phyloP scores from a whole-genome alignment of 176 grass and related monocot genomes.

The Tillandsia fasciculata region DNA sequence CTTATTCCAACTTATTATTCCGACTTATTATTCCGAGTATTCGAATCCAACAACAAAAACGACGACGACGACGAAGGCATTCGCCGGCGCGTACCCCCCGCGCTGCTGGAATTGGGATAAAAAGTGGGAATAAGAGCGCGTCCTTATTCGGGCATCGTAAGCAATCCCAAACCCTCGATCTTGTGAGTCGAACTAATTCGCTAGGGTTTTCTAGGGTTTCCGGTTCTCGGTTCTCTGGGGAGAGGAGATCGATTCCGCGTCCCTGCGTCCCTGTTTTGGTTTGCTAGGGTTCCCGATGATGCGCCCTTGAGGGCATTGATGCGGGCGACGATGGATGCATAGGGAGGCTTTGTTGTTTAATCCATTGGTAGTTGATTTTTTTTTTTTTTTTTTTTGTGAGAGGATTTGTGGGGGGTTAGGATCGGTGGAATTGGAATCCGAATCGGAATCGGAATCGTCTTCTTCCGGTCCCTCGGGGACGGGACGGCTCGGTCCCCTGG shows the following conservation, averaged over 20 bases:
- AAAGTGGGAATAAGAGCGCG: background rate
- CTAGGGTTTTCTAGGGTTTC: conserved; percentile 1
- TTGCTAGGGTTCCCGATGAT: background rate
- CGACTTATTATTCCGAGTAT: background rate
- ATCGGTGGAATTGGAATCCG: background rate
- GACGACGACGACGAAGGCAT: background rate
- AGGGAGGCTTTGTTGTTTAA: background rate
- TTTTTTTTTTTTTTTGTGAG: background rate
- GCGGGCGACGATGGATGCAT: background rate
- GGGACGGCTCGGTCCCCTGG: background rate
- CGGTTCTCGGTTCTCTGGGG: background rate
- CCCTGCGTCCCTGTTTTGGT: background rate
- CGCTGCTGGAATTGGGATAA: background rate
- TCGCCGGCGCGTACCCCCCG: background rate
- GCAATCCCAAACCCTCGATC: background rate
- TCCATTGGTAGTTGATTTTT: background rate
- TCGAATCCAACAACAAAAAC: background rate
- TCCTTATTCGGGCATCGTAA: background rate
- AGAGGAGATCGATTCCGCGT: background rate
- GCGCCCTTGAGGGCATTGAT: too few relatives aligned
- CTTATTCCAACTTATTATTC: background rate
- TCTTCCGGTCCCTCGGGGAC: too few relatives aligned
- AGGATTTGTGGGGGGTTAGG: background rate
- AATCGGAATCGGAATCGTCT: too few relatives aligned
- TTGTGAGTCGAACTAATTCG: background rate